Percentiles rank a stretch among this genome's conserved stretches.
phyloP scores from a whole-genome alignment of 805 yeast genomes.

The Candida ulmi region DNA sequence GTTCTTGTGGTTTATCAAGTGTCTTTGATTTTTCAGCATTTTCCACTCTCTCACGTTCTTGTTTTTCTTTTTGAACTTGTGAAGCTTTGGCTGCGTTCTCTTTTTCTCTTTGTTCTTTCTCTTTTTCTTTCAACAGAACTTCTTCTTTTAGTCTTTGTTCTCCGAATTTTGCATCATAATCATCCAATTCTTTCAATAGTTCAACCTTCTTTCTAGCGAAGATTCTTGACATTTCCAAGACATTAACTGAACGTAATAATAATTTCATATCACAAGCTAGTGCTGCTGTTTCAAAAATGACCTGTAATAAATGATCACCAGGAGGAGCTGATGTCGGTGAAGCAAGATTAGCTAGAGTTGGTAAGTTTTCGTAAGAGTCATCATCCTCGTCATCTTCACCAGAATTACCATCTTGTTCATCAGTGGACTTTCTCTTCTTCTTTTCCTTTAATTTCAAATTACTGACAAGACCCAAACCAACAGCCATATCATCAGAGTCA shows the following conservation, averaged over 20 bases:
- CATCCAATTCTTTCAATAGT: constrained; percentile 15
- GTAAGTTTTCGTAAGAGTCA: constrained; percentile 10
- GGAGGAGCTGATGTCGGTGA: constrained; percentile 53
- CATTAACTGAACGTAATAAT: constrained; percentile 51
- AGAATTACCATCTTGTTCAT: constrained; percentile 13
- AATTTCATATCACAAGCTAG: constrained; percentile 60
- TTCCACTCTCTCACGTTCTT: not conserved
- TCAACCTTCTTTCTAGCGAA: constrained; percentile 26
- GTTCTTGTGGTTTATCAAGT: too few species aligned
- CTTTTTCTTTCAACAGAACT: not conserved
- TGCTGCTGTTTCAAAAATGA: constrained; percentile 57
- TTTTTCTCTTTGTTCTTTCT: not conserved
- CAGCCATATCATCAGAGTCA: constrained; percentile 22
- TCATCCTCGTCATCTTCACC: constrained; percentile 12
- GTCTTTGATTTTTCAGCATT: too few species aligned
- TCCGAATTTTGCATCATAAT: not conserved
- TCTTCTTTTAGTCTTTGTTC: constrained; percentile 3
- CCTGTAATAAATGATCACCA: constrained; percentile 47
- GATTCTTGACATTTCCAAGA: constrained; percentile 41
- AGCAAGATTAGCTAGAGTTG: constrained; percentile 54
- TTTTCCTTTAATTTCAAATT: constrained; percentile 15
- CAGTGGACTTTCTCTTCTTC: constrained; percentile 16
- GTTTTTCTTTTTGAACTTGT: not conserved
- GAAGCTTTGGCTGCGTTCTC: not conserved
- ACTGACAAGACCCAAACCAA: constrained; percentile 21